Percentiles rank a stretch among this genome's conserved stretches.
These are phyloP conservation scores for Boletellus emodensis DNA, from an alignment of 768 basidiomycete genomes.

Conservation along the genomic window DNA sequence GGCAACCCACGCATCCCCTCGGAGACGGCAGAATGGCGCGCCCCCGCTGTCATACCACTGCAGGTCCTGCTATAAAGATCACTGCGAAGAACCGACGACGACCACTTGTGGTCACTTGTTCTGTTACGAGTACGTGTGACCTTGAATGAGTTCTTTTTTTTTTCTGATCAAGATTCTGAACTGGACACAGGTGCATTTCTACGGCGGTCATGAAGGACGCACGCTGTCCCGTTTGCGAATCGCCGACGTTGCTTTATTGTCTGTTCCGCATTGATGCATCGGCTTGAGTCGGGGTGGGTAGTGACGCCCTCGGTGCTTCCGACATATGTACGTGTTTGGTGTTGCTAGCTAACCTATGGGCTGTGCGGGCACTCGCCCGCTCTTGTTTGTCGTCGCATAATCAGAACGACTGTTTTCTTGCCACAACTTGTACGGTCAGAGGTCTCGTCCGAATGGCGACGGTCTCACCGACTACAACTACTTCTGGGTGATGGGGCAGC, in stretches of 20 bases:
- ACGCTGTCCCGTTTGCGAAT: constrained; percentile 50
- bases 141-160: not conserved
- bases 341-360: constrained; percentile 1
- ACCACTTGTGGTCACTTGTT: constrained; percentile 66
- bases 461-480: too few species aligned
- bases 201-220: constrained; percentile 43
- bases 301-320: not conserved
- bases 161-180: not conserved
- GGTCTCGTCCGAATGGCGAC: too few species aligned
- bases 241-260: constrained; percentile 52
- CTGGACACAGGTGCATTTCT: constrained; percentile 46
- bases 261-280: constrained; percentile 49
- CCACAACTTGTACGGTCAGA: not conserved
- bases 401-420: not conserved
- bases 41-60: constrained; percentile 38
- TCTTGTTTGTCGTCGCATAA: not conserved
- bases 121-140: constrained; percentile 41
- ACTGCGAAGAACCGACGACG: constrained; percentile 52
- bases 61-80: constrained; percentile 45
- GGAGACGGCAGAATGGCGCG: constrained; percentile 8
- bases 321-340: constrained; percentile 4
- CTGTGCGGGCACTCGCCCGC: not conserved
- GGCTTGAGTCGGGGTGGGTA: constrained; percentile 9
- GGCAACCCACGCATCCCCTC: constrained; percentile 2
- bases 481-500: too few species aligned